Evolutionary conservation across 1,284 basidiomycete species (phyloP), one percentile per base, ranked within the genome.

Genomic region (Caloboletus inedulis): DNA sequence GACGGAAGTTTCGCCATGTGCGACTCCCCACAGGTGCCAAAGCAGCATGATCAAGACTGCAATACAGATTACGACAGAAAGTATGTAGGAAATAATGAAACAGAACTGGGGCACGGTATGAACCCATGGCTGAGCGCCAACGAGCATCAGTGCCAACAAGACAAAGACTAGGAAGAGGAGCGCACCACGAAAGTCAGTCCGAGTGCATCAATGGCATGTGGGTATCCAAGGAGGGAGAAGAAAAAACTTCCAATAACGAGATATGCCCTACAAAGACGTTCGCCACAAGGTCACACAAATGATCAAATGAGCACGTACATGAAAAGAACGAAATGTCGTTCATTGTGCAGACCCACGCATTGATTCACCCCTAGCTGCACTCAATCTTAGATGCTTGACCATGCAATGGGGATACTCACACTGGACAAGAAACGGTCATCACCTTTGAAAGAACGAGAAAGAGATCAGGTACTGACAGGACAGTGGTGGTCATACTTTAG

Each of bases 401-500:
- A 6, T 21, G 31, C 16, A 37, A 46, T 27, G 31, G 36, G 29
- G 18, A 42, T 33, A 57, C 66, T 64, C 36, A 66, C 66, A 66
- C 66, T 69, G 31, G 9, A 41, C 4, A 23, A 33, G 37, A 3
- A 40, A 49, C 25, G 5, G 47, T 64, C 36, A 60, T 43, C 25
- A 36, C 5, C 7, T 12, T 19, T 13, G n/a, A 43, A 2, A 51
- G 3, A 39, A 14, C 21, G 4, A 39, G 37, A 44, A 46, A 36
- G 29, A 21, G 13, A 44, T 49, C 43, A 12, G 16, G 43, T 16
- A 79, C 80, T 71, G 65, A 94, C 91, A 66, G 91, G 91, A 72
- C 91, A 94, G 71, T 97, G 94, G 65, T 97, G 94, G 65, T 97
- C 94, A 72, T 90, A 98, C 68, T 97, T 94, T 47, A 98, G 72